These are phyloP conservation scores for Mychonastes homosphaera DNA, from an alignment of 139 green algal genomes.

Conservation along the genomic window DNA sequence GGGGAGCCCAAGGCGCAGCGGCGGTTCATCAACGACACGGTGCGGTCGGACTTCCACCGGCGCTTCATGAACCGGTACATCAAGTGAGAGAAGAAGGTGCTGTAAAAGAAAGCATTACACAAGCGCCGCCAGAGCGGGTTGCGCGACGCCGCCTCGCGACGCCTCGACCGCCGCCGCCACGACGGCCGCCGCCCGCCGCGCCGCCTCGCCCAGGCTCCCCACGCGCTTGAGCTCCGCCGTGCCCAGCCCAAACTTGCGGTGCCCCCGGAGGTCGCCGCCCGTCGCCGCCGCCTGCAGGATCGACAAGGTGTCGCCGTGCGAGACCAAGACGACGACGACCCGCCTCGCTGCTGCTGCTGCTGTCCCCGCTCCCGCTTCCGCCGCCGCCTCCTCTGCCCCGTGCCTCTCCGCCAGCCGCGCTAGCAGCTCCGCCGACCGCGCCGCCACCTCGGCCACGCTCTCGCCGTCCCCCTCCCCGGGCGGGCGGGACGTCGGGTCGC, in stretches of 20 bases:
- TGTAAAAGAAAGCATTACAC: too few relatives aligned
- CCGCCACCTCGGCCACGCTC: conserved; percentile 39
- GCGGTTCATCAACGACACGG: conserved; percentile 98
- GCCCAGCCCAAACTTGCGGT: conserved; percentile 32
- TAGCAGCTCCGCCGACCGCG: conserved; percentile 23
- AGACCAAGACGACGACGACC: conserved; percentile 37
- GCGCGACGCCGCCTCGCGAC: too few relatives aligned
- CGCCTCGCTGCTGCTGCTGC: conserved; percentile 24
- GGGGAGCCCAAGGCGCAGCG: conserved; percentile 81
- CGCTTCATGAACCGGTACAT: conserved; percentile 92
- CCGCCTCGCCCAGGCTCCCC: too few relatives aligned
- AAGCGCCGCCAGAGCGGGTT: too few relatives aligned
- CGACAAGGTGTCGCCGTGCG: conserved; percentile 48
- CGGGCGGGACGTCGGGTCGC: conserved; percentile 8
- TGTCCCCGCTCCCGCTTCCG: too few relatives aligned
- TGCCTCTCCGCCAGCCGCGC: neutral
- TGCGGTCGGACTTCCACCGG: conserved; percentile 95
- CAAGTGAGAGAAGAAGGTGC: conserved; percentile 31
- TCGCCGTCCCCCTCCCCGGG: conserved; percentile 28
- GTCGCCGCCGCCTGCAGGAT: conserved; percentile 33
- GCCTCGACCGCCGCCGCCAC: too few relatives aligned
- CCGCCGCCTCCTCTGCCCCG: neutral
- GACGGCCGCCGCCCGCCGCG: too few relatives aligned
- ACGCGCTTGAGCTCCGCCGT: conserved; percentile 33
- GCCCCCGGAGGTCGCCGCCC: conserved; percentile 19